phyloP scores from a whole-genome alignment of 2,329 filamentous ascomycete genomes.

The Fusarium bulbicola region DNA sequence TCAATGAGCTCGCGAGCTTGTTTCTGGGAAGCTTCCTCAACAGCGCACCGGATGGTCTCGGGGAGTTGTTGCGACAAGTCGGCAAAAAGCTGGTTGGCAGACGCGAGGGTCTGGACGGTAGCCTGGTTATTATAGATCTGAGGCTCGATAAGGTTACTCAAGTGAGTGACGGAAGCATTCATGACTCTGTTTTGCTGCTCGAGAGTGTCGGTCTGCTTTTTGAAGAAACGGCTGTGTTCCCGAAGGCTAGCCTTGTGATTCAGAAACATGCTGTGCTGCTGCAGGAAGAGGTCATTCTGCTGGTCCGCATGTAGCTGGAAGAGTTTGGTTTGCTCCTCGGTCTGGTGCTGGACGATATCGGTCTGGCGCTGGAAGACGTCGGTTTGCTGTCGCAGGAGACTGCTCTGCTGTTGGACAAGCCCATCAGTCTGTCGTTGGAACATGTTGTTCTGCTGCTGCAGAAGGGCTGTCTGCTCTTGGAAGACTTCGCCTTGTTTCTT shows the following conservation, averaged over 20 bases:
- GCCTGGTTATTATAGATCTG: slow-evolving; percentile 27
- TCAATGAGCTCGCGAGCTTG: slow-evolving; percentile 13
- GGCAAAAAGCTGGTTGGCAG: slow-evolving; percentile 27
- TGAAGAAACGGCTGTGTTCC: slow-evolving; percentile 18
- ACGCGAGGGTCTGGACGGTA: slow-evolving; percentile 37
- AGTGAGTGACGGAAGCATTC: slow-evolving; percentile 25
- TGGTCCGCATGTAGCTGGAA: background rate
- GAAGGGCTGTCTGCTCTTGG: background rate
- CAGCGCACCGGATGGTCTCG: slow-evolving; percentile 36
- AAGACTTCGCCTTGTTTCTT: slow-evolving; percentile 40
- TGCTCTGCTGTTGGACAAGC: background rate
- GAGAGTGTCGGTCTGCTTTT: slow-evolving; percentile 15
- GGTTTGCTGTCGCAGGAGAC: background rate
- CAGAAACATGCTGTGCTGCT: background rate
- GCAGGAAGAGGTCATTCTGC: background rate
- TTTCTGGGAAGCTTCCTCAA: slow-evolving; percentile 36
- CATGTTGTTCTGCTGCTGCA: background rate
- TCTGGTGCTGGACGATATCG: background rate
- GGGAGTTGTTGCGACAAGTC: slow-evolving; percentile 44
- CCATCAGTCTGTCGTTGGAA: background rate
- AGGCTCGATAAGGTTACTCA: slow-evolving; percentile 32
- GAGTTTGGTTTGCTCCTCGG: background rate
- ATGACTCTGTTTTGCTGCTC: slow-evolving; percentile 40
- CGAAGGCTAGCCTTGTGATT: slow-evolving; percentile 1
- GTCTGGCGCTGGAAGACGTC: too few relatives aligned